Conservation (phyloP, 192 early-diverging fungal genomes). For the Rhizoclosmatium sp. region DNA sequence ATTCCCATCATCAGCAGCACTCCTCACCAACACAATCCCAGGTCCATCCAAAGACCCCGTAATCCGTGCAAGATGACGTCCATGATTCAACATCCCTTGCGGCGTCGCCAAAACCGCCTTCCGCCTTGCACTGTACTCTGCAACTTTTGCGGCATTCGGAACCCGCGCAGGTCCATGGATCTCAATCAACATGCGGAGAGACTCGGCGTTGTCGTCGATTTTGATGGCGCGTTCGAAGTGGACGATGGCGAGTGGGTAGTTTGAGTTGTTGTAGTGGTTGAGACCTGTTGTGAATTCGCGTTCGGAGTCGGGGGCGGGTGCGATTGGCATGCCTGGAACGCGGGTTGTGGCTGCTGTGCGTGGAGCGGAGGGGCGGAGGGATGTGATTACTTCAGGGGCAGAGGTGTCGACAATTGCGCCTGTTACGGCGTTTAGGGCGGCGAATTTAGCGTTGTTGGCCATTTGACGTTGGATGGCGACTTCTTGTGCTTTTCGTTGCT, state of each 20-base stretch:
- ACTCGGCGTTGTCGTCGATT: constrained; percentile 34
- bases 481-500: constrained; percentile 17
- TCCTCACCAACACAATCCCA: constrained; percentile 33
- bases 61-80: constrained; percentile 8
- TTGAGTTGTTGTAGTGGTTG: neutral
- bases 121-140: constrained; percentile 30
- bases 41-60: constrained; percentile 25
- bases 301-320: constrained; percentile 7
- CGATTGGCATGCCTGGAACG: constrained; percentile 5
- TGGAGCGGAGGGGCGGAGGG: neutral
- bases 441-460: constrained; percentile 25
- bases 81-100: constrained; percentile 39
- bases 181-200: constrained; percentile 28
- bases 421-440: neutral
- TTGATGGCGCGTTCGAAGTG: constrained; percentile 33
- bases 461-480: constrained; percentile 20
- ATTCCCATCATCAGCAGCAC: constrained; percentile 38
- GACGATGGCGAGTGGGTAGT: neutral
- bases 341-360: neutral
- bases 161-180: constrained; percentile 15
- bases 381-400: neutral
- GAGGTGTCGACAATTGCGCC: neutral
- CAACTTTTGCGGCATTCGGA: constrained; percentile 33
- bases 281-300: constrained; percentile 20
- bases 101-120: constrained; percentile 18